Evolutionary conservation across 2,329 filamentous ascomycete genomes (phyloP), one percentile per base, ranked within the genome.

Genomic region (Penicillium sp.): DNA sequence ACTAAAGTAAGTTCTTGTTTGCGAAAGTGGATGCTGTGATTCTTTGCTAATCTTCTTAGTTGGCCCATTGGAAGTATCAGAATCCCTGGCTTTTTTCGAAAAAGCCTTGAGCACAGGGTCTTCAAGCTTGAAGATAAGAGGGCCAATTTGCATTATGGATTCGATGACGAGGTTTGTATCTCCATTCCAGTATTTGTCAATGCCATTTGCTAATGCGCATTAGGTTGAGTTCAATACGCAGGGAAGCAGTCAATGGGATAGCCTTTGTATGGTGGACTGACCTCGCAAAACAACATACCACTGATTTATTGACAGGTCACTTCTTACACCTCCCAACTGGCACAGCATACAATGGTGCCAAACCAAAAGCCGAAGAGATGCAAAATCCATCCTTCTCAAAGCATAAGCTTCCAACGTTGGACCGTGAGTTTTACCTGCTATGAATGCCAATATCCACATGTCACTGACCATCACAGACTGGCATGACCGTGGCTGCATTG

Each of bases 201-300:
- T 5, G 33, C 11, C 8, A 44, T 45, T 19, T n/a, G 13, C 45
- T 48, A 5, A 52, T 27, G 11, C 3, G 35, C 2, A 31, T 6
- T 19, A 68, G 13, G 53, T 78, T n/a, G 70, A 69, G 45, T 75
- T 79, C 58, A 80, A 80, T 60, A 81, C 79, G 3, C 79, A 82
- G 60, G 71, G 69, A 48, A 73, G 71, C 31, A 73, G 67, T 31
- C 78, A 81, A 55, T 81, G 79, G 78, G 79, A 82, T 63, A 73
- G 75, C 21, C 70, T 80, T 6, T 73, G 76, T 67, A 41, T 10
- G 55, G 76, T 75, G 56, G 7, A 8, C 7, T n/a, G 37, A 19
- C 21, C 11, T 41, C n/a, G 3, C 11, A 41, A 9, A 19, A 14
- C 2, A 29, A 47, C 26, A 73, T 73, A 55, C 70, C 72, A 63